Base-by-base conservation (phyloP, 2,329 filamentous ascomycete genomes). In the Alternaria incomplexa region DNA sequence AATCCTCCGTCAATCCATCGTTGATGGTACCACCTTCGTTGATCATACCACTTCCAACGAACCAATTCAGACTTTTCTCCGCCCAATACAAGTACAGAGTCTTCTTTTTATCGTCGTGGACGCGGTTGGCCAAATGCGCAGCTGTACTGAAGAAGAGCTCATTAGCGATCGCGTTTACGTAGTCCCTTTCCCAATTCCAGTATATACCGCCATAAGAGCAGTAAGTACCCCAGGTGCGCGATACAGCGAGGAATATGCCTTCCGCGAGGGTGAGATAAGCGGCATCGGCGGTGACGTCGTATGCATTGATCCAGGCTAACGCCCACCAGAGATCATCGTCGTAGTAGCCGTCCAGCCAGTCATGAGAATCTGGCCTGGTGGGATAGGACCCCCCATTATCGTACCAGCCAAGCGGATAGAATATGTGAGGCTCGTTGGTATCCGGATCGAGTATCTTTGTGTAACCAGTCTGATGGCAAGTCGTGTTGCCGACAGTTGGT, bases 61-160 rank as follows among this genome's bases (percentile, higher is more conserved):
- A 87, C 86, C 86, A 88, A 2, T 79, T 65, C 77, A 86, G 83
- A 48, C 85, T 79, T 48, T 78, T 80, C 56, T 82, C 68, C 0
- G 86, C 86, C 78, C 81, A 83, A 44, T 78, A 65, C 4, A 81
- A 67, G 59, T 86, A 87, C 23, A 80, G 75, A 0, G 69, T 56
- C 32, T 74, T 76, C 10, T 80, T 79, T 0, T 76, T 66, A 0
- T 79, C 81, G 10, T 13, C 1, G 5, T 44, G 5, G 13, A 36
- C 63, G 3, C 87, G 84, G 43, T 84, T 87, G 2, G 86, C 86
- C 8, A 89, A 81, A 61, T 86, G 84, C 8, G 86, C 85, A 3
- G 86, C 86, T 0, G 85, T 80, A 4, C 81, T 83, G 3, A 89
- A 74, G 71, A 87, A 88, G 3, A 89, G 82, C 65, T 86, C 85